phyloP scores from a whole-genome alignment of 768 basidiomycete species.

The Collybiopsis confluens region DNA sequence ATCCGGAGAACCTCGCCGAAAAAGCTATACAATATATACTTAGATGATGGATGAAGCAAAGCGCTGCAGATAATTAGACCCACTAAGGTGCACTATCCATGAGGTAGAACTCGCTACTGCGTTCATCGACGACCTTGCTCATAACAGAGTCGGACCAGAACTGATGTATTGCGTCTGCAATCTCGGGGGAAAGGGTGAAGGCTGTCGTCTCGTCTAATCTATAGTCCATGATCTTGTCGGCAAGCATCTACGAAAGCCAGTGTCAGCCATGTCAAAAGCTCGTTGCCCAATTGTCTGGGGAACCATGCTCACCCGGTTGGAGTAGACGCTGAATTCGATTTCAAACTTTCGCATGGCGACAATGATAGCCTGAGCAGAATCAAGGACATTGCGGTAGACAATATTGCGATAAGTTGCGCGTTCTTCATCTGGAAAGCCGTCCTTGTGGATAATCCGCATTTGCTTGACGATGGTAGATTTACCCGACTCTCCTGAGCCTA shows the following conservation, averaged over 20 bases:
- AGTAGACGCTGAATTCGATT: slow-evolving; percentile 64
- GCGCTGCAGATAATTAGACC: slow-evolving; percentile 23
- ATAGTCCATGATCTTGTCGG: slow-evolving; percentile 18
- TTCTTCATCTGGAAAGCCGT: slow-evolving; percentile 79
- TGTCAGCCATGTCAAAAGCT: no score
- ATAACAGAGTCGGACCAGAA: slow-evolving; percentile 51
- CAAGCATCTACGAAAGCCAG: slow-evolving; percentile 1
- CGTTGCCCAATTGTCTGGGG: not conserved
- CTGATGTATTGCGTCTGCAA: slow-evolving; percentile 46
- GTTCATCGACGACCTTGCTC: slow-evolving; percentile 45
- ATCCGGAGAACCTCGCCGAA: slow-evolving; percentile 84
- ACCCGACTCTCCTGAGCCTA: slow-evolving; percentile 93
- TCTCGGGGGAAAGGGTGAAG: slow-evolving; percentile 38
- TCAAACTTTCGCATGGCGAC: slow-evolving; percentile 84
- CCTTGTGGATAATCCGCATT: slow-evolving; percentile 98
- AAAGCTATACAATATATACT: slow-evolving; percentile 48
- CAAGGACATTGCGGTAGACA: slow-evolving; percentile 84
- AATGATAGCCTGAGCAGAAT: slow-evolving; percentile 83
- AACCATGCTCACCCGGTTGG: slow-evolving; percentile 49
- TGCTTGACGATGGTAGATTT: slow-evolving; percentile 97
- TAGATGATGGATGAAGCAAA: not conserved
- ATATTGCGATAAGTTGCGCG: slow-evolving; percentile 71
- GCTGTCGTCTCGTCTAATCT: slow-evolving; percentile 40
- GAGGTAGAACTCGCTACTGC: slow-evolving; percentile 77
- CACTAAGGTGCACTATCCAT: slow-evolving; percentile 95